Conservation (phyloP, 306 rosid genomes). For the Argentina anserina region DNA sequence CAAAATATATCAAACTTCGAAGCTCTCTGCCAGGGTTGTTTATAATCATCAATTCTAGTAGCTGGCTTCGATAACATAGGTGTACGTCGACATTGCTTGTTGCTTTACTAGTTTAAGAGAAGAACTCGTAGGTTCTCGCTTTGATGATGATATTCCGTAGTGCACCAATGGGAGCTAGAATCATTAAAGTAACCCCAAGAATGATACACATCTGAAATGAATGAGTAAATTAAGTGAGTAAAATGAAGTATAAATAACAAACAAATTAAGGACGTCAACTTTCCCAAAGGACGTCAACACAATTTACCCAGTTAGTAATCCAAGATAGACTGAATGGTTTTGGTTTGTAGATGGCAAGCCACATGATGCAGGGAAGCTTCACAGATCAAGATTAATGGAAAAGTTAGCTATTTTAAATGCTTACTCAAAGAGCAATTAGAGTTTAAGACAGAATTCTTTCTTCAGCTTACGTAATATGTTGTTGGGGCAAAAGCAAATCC, state of each 20-base stretch:
- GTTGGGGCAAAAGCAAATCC: background rate
- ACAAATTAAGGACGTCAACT: background rate
- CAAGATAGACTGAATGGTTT: constrained; percentile 57
- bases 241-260: background rate
- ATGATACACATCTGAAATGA: constrained; percentile 53
- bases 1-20: background rate
- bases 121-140: constrained; percentile 53
- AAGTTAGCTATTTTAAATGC: background rate
- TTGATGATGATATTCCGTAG: constrained; percentile 48
- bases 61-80: background rate
- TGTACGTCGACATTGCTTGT: background rate
- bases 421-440: background rate
- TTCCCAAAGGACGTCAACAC: background rate
- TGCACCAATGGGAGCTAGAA: constrained; percentile 67
- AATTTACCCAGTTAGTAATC: constrained; percentile 59
- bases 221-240: background rate
- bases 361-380: constrained; percentile 83
- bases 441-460: background rate
- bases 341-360: constrained; percentile 65
- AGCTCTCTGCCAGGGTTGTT: background rate
- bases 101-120: constrained; percentile 41
- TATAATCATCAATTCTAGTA: background rate
- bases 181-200: constrained; percentile 60
- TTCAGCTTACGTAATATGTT: constrained; percentile 60
- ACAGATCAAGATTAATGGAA: constrained; percentile 9